Base-by-base conservation (phyloP, 2,329 filamentous ascomycete genomes). In the Polytolypa hystricis region DNA sequence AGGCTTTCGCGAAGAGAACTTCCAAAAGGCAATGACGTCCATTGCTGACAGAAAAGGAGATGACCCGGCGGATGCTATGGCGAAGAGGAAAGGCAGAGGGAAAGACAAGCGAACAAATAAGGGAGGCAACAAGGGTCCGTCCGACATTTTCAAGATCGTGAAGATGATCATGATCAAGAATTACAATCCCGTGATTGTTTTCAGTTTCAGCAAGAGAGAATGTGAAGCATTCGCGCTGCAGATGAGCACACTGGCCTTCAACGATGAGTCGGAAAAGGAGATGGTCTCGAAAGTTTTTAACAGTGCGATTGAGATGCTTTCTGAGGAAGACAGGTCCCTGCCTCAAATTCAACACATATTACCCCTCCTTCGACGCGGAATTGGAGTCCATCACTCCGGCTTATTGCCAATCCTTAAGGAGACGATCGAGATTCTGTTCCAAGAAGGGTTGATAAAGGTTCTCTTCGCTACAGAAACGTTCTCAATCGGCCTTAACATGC, bases 121-220 rank as follows among this genome's bases (percentile, higher is more conserved):
- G 62, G 86, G 86, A 33, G 73, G 69, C 37, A 73, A 74, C 28
- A 73, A 81, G 42, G 76, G 72, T 18, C 66, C 76, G 10, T 78
- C 77, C 1, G 91, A 98, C 61, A 94, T 98, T 43, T 86, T 85
- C 67, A 96, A 95, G 70, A 94, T 98, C 52, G 83, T 98, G 47
- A 84, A 83, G 61, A 98, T 98, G 91, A 93, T 96, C 49, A 93
- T 98, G 80, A 73, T 84, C 63, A 94, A 87, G 66, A 91, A 83
- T 56, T 93, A 91, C 64, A 95, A 98, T 53, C 91, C 91, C 0
- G 91, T 96, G 51, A 98, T 98, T 56, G 86, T 98, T 26, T 98
- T 98, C 74, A 96, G 89, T 62, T 98, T 98, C 67, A 95, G 87
- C 71, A 98, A 98, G 67, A 75, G 89, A 47, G 89, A 96, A 52